Conservation (phyloP, 139 green algal species). For the Nannochloris sp. region DNA sequence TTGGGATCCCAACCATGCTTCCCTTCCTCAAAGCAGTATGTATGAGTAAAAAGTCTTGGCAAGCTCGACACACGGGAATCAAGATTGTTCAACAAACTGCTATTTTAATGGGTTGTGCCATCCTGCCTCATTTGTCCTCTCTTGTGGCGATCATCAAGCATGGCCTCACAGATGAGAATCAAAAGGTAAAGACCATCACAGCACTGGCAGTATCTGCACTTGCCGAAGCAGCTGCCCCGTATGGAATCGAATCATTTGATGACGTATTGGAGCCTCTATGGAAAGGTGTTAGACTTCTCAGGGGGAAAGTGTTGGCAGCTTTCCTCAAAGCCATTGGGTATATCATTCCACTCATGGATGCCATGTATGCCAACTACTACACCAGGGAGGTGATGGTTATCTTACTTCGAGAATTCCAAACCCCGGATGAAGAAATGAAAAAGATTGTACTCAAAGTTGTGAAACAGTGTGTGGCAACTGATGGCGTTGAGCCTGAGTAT, state of each 20-base stretch:
- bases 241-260: conserved; percentile 98
- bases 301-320: conserved; percentile 84
- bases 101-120: conserved; percentile 94
- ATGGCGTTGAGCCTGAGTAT: conserved; percentile 93
- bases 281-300: conserved; percentile 87
- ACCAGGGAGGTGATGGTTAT: conserved; percentile 96
- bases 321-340: conserved; percentile 92
- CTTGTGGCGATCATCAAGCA: conserved; percentile 97
- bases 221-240: conserved; percentile 88
- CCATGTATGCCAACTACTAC: conserved; percentile 97
- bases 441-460: conserved; percentile 99
- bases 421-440: conserved; percentile 99
- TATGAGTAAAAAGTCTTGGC: conserved; percentile 39
- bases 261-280: conserved; percentile 96
- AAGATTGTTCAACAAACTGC: conserved; percentile 99
- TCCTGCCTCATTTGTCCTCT: conserved; percentile 92
- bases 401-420: conserved; percentile 85
- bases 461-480: conserved; percentile 93
- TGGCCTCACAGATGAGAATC: conserved; percentile 70
- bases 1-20: conserved; percentile 94
- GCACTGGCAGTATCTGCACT: conserved; percentile 88
- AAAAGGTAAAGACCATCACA: conserved; percentile 94
- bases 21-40: conserved; percentile 99
- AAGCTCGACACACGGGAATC: conserved; percentile 93
- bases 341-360: conserved; percentile 99